Base-by-base conservation (phyloP, 768 basidiomycete species). In the Dacryopinax primogenitus region DNA sequence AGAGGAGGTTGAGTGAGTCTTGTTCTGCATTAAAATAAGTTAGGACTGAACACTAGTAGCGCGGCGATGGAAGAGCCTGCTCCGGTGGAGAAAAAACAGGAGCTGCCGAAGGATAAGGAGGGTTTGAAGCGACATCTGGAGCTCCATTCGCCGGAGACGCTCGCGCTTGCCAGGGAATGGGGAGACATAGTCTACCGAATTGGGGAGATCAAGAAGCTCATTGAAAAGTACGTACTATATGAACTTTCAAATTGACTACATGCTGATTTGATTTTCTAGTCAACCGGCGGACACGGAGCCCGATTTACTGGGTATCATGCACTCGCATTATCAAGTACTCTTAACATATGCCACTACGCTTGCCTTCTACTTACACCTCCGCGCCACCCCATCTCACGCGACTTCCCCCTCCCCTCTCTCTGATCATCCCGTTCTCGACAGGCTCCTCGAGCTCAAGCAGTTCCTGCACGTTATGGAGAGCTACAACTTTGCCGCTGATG, bases 351-450 rank as follows among this genome's bases (percentile, higher is more conserved):
- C 90, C 21, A 90, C 92, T 0, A 86, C 85, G 1, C 85, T 98
- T 47, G 89, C 93, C 0, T 97, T 93, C 77, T 97, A 95, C 76
- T 78, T 98, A 39, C 85, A 93, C 73, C 80, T 98, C 78, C 82
- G 6, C 78, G 79, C 64, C 81, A 79, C 35, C 87, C 83, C 11
- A 80, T 83, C 66, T 71, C 41, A 44, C 18, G 41, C 41, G 3
- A 15, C 6, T 6, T 44, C 41, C 41, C 3, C 41, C 18, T 6
- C 41, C 73, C 80, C 82, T 37, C 80, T 91, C 64, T 83, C 82
- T 71, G 75, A 78, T 16, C 75, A 72, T 72, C 87, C 90, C 2
- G 84, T 92, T 69, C 79, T 91, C 66, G 76, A 78, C 33, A 87
- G 92, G 11, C 81, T 97, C 1, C 78, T 95, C 33, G 81, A 84